Conservation (phyloP, 768 basidiomycete species). For the Coprinopsis marcescibilis region DNA sequence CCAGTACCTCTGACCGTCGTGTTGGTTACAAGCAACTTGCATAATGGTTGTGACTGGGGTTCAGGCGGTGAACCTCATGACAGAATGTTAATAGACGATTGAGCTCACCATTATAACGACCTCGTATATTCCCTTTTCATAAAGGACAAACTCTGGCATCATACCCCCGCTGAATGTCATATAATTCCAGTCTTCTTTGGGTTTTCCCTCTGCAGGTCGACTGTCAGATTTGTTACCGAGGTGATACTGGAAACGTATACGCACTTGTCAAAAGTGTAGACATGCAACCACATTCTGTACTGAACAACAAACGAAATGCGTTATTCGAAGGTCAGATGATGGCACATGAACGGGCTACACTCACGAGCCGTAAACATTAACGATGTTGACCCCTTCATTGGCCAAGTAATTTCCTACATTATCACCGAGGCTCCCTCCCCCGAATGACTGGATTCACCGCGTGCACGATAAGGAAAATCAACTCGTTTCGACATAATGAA, state of each 20-base stretch:
- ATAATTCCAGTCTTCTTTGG: no score
- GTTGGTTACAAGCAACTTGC: conserved; percentile 25
- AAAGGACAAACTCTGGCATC: conserved; percentile 3
- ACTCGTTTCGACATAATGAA: no score
- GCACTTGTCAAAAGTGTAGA: conserved; percentile 11
- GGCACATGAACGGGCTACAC: conserved; percentile 7
- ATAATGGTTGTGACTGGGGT: conserved; percentile 12
- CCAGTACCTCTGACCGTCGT: conserved; percentile 22
- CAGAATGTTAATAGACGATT: background rate
- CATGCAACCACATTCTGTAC: conserved; percentile 18
- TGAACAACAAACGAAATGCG: background rate
- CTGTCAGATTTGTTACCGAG: no score
- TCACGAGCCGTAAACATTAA: conserved; percentile 31
- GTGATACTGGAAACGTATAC: no score
- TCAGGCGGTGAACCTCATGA: background rate
- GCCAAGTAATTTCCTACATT: conserved; percentile 18
- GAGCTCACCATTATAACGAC: conserved; percentile 8
- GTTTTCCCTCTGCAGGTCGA: no score
- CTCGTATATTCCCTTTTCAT: background rate
- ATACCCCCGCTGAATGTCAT: conserved; percentile 4
- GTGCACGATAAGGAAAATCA: no score
- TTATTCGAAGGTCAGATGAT: no score
- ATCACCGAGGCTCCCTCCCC: conserved; percentile 21
- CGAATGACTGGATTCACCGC: no score
- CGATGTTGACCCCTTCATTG: conserved; percentile 17